These are phyloP conservation scores for Paraphysoderma sedebokerense DNA, from an alignment of 371 early-diverging fungal species.

Conservation along the genomic window DNA sequence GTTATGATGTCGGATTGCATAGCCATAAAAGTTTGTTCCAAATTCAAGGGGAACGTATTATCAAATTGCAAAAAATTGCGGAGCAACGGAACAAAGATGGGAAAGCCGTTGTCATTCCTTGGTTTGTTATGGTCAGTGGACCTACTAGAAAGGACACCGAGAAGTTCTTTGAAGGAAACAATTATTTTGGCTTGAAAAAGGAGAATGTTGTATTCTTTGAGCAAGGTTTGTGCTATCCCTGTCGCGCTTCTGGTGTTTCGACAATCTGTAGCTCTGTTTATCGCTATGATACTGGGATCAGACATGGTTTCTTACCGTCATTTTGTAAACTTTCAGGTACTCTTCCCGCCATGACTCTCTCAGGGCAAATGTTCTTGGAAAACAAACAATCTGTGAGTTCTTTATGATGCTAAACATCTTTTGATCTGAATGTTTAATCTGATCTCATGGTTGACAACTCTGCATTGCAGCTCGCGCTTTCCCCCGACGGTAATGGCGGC, in stretches of 20 bases:
- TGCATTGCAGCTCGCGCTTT: constrained; percentile 55
- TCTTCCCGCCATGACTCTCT: constrained; percentile 60
- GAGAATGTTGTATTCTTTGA: constrained; percentile 77
- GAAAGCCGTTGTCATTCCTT: constrained; percentile 49
- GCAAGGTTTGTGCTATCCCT: constrained; percentile 34
- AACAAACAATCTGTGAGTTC: no score
- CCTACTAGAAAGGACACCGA: constrained; percentile 69
- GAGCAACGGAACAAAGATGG: constrained; percentile 4
- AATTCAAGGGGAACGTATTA: constrained; percentile 81
- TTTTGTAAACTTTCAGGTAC: constrained; percentile 36
- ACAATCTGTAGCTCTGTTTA: no score
- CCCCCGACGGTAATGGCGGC: constrained; percentile 84
- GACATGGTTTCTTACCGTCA: background rate
- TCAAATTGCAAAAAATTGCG: constrained; percentile 58
- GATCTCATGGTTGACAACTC: no score
- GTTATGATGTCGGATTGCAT: constrained; percentile 79
- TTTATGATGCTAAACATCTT: no score
- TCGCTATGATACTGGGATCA: background rate
- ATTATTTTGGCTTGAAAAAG: constrained; percentile 62
- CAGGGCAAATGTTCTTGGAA: constrained; percentile 80
- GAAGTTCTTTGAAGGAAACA: constrained; percentile 47
- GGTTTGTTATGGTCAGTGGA: constrained; percentile 92
- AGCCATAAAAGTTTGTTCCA: constrained; percentile 74
- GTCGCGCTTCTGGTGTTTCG: background rate
- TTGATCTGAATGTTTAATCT: no score